Base-by-base conservation (phyloP, 2,329 filamentous ascomycete species). In the Colletotrichum musae region DNA sequence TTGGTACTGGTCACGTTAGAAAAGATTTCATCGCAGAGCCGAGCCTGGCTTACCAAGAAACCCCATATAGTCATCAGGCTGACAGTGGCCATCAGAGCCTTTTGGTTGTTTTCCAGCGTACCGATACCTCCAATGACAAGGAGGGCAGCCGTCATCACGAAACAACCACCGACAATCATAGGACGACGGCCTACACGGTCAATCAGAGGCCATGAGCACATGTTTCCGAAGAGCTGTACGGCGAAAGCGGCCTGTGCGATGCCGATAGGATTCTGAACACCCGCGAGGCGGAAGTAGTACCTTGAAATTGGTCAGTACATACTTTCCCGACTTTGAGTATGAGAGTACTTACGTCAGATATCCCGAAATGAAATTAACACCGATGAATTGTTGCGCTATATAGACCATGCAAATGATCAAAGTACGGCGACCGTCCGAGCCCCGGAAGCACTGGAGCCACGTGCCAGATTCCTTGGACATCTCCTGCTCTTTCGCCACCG, bases 41-140 rank as follows among this genome's bases (percentile, higher is more conserved):
- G 24, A 9, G 16, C 26, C 5, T 12, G 13, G 24, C 41, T 39
- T 26, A 51, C 56, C 48, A 76, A 52, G 58, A 73, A 75, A 3
- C 72, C 75, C 73, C 75, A 76, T 9, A 76, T 68, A 1, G 70
- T 65, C 74, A 77, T 78, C 16, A 77, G 73, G 3, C 74, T 72
- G 4, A 77, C 75, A 2, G 73, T 75, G 3, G 74, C 72, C 7
- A 64, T 53, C 18, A 78, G 58, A 1, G 73, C 65, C 9, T 72
- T 45, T 6, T 54, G 58, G 5, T 66, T 73, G 39, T 47, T 62
- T 32, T 72, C 71, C 50, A 76, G 73, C 6, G 74, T 78, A 51
- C 75, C 75, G 45, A 78, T 73, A n/a, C 76, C 75, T n/a, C 77
- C 77, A 13, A 79, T 76, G 15, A 78, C 70, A 9, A 78, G 72